Evolutionary conservation across 306 rosid genomes (phyloP), one percentile per base, ranked within the genome.

Genomic region (Albizia julibrissin): DNA sequence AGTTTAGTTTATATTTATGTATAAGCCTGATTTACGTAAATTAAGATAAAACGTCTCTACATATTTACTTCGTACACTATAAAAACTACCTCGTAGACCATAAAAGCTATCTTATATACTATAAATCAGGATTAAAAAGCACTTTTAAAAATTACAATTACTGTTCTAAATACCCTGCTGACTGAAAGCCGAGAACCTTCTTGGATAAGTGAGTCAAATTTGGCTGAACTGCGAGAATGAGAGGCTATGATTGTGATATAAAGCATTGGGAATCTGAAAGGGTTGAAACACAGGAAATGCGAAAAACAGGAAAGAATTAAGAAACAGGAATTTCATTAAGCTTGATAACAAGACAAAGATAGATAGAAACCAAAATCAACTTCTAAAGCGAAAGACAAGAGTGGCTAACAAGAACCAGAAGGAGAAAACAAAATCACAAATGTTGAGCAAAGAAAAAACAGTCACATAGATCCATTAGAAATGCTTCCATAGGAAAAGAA

Each of bases 301-400:
- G 43, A 34, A 77, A 40, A 40, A 15, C 68, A 29, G 43, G 72
- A 6, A 56, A 62, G 26, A 52, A 81, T 14, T 37, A 37, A 37
- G n/a, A 24, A 59, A 12, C 24, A 24, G 12, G 66, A 4, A 59
- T 59, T 59, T 59, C 16, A 59, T 59, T 59, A 3, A 18, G 26
- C 6, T 22, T 10, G 31, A 15, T 46, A 83, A 72, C 3, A 84
- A 50, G 85, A 85, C 64, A 76, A 69, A 80, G 24, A 24, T 4
- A 79, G 81, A 78, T 79, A 76, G 44, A 76, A 70, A 80, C 82
- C 75, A 80, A 81, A 67, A 71, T 54, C 24, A 62, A 4, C 16
- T 59, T 58, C 12, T 19, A 16, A 46, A 18, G 24, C 18, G 0
- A 5, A 37, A 37, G 40, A 37, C 40, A 37, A 37, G 40, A 37